Conservation (phyloP, 305 asterid species). For the Fraxinus ornus region DNA sequence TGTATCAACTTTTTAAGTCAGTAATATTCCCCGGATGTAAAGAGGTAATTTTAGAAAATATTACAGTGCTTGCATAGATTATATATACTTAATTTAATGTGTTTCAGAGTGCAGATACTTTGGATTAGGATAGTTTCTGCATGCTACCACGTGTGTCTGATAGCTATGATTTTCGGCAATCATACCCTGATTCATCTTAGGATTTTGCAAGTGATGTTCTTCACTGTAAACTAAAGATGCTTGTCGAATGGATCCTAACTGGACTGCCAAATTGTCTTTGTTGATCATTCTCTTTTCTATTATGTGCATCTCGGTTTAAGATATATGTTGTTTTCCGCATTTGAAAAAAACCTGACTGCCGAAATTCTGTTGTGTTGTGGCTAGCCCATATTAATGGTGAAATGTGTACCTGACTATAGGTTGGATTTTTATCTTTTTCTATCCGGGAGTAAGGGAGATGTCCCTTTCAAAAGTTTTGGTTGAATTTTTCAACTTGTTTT, state of each 20-base stretch:
- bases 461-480: neutral
- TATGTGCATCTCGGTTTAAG: neutral
- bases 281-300: neutral
- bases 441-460: neutral
- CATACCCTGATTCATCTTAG: neutral
- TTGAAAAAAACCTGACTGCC: neutral
- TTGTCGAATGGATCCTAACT: neutral
- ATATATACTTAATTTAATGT: neutral
- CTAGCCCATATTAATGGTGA: neutral
- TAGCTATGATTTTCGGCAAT: constrained; percentile 7
- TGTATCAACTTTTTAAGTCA: constrained; percentile 75
- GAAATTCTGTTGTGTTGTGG: neutral
- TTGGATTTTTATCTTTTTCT: neutral
- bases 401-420: neutral
- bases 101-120: neutral
- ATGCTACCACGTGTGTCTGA: neutral
- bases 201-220: constrained; percentile 11
- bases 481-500: neutral
- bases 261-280: neutral
- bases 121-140: constrained; percentile 5
- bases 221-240: constrained; percentile 5
- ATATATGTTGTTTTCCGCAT: neutral
- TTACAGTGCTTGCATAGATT: neutral
- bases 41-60: constrained; percentile 45
- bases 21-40: constrained; percentile 74